Evolutionary conservation across 495 filamentous ascomycete genomes (phyloP).

Genomic region (Aspergillus ostianus): DNA sequence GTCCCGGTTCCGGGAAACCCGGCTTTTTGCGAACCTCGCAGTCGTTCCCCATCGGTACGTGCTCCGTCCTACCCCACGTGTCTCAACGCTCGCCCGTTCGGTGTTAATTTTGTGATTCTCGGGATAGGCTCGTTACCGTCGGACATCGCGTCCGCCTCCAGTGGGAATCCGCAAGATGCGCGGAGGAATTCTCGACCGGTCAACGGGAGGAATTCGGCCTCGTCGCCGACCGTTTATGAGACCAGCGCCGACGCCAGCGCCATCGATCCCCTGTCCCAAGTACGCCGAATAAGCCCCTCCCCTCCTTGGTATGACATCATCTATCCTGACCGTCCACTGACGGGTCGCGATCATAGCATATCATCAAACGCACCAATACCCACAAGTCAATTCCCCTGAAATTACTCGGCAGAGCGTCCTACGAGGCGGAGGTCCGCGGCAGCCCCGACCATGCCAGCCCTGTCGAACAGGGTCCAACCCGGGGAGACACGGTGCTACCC

Average conservation of each 20-base stretch:
- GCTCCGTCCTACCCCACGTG: background rate
- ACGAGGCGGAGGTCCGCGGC: constrained; percentile 53
- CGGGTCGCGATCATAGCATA: constrained; percentile 53
- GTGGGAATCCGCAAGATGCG: constrained; percentile 33
- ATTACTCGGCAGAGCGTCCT: constrained; percentile 55
- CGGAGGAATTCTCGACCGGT: constrained; percentile 26
- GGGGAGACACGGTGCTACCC: constrained; percentile 41
- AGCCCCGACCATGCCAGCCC: constrained; percentile 39
- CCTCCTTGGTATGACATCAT: background rate
- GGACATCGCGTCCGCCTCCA: constrained; percentile 39
- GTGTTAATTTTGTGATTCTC: background rate
- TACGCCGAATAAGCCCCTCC: constrained; percentile 33
- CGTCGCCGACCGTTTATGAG: constrained; percentile 30
- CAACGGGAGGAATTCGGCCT: constrained; percentile 27
- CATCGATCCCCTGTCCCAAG: constrained; percentile 58
- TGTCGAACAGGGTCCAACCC: constrained; percentile 34
- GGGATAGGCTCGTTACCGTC: constrained; percentile 31
- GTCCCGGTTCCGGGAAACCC: constrained; percentile 14
- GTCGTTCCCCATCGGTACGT: constrained; percentile 28
- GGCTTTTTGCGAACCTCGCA: constrained; percentile 19
- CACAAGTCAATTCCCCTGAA: constrained; percentile 67
- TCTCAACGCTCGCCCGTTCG: background rate
- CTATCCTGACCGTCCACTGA: background rate
- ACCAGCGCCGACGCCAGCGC: constrained; percentile 37
- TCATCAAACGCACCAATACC: constrained; percentile 79